These are phyloP conservation scores for Trichoderma guizhouense DNA, from an alignment of 2,329 filamentous ascomycete species.

Conservation along the genomic window DNA sequence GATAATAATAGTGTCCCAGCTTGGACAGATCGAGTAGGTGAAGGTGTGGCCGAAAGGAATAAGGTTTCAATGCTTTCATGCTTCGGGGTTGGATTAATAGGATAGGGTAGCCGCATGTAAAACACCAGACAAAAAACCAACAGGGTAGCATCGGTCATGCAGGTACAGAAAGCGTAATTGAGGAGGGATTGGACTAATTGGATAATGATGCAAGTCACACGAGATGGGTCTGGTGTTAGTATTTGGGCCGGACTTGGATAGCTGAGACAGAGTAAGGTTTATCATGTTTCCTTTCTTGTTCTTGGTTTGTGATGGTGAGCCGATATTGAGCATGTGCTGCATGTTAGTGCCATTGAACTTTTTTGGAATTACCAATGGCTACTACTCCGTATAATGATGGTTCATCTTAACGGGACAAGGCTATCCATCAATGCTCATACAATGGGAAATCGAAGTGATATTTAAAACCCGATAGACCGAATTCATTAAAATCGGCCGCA, in stretches of 20 bases:
- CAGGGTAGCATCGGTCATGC: neutral
- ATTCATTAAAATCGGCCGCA: neutral
- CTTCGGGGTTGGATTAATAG: neutral
- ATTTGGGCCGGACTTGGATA: neutral
- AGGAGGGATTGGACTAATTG: neutral
- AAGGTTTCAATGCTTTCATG: neutral
- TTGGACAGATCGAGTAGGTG: neutral
- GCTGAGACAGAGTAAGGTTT: neutral
- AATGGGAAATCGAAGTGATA: neutral
- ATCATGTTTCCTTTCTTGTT: neutral
- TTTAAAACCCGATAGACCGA: neutral
- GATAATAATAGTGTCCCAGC: neutral
- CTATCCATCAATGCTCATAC: neutral
- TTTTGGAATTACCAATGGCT: too few species aligned
- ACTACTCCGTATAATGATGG: too few species aligned
- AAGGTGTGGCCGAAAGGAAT: neutral
- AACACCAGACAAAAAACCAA: neutral
- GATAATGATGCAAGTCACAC: neutral
- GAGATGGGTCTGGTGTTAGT: neutral
- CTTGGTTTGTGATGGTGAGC: neutral
- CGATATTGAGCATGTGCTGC: neutral
- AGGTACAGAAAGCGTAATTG: neutral
- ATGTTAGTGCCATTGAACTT: neutral
- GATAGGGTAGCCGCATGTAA: neutral
- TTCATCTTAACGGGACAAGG: neutral